Conservation (phyloP, 2,329 filamentous ascomycete genomes). For the Botrytis galanthina region DNA sequence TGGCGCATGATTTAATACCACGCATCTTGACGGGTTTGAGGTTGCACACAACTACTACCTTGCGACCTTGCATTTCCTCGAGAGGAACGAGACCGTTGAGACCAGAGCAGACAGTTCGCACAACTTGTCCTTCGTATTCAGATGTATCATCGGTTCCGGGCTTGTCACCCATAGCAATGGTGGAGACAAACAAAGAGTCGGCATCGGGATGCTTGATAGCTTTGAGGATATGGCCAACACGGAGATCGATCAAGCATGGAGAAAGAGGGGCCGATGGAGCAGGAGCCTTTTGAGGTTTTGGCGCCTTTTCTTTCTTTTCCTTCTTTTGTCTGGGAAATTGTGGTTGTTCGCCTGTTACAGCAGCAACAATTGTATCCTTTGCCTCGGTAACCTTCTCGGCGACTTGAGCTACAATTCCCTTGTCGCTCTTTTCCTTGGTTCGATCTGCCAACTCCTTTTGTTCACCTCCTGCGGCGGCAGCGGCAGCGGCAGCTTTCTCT, state of each 20-base stretch:
- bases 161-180: slow-evolving; percentile 89
- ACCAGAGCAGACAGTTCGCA: slow-evolving; percentile 94
- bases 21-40: slow-evolving; percentile 99
- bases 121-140: slow-evolving; percentile 87
- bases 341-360: slow-evolving; percentile 33
- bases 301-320: slow-evolving; percentile 87
- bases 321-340: slow-evolving; percentile 61
- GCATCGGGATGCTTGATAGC: slow-evolving; percentile 94
- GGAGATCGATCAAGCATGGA: slow-evolving; percentile 85
- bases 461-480: slow-evolving; percentile 50
- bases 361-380: slow-evolving; percentile 40
- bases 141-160: slow-evolving; percentile 83
- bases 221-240: slow-evolving; percentile 96
- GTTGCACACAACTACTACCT: slow-evolving; percentile 94
- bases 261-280: slow-evolving; percentile 73
- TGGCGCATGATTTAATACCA: slow-evolving; percentile 75
- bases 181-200: slow-evolving; percentile 92
- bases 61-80: slow-evolving; percentile 94
- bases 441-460: slow-evolving; percentile 55
- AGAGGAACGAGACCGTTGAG: slow-evolving; percentile 90
- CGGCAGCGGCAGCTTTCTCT: slow-evolving; percentile 75
- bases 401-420: slow-evolving; percentile 52
- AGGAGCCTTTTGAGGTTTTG: slow-evolving; percentile 68
- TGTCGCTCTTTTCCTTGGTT: slow-evolving; percentile 56
- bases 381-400: slow-evolving; percentile 47